Evolutionary conservation across 2,329 filamentous ascomycete genomes (phyloP).

Genomic region (Apiospora pterosperma): DNA sequence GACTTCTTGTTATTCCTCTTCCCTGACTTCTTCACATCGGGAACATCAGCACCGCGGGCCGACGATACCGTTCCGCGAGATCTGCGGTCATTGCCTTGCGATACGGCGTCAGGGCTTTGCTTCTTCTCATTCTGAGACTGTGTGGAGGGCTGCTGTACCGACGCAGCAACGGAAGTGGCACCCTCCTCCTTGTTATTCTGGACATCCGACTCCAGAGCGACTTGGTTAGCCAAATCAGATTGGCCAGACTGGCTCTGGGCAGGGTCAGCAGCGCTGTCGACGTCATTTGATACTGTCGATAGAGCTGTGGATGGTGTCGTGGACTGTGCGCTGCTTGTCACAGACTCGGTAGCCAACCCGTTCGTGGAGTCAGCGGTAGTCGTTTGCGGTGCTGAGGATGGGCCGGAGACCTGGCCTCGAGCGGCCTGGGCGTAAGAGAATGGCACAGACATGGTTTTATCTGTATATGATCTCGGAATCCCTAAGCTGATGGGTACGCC

Average conservation of each 20-base stretch:
- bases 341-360: constrained; percentile 31
- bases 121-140: constrained; percentile 13
- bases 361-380: constrained; percentile 14
- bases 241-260: neutral
- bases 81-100: constrained; percentile 40
- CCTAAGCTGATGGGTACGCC: neutral
- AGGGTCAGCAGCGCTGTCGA: constrained; percentile 20
- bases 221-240: constrained; percentile 19
- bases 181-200: neutral
- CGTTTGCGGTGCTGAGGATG: constrained; percentile 23
- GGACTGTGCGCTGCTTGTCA: constrained; percentile 30
- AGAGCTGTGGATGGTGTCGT: constrained; percentile 29
- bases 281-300: constrained; percentile 33
- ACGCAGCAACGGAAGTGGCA: neutral
- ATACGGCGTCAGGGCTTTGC: constrained; percentile 14
- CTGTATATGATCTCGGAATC: neutral
- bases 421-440: constrained; percentile 97
- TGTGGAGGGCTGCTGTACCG: neutral
- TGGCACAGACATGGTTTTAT: constrained; percentile 43
- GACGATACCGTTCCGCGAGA: constrained; percentile 51
- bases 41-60: constrained; percentile 64
- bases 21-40: constrained; percentile 59
- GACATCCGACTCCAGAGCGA: neutral
- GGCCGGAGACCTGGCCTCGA: constrained; percentile 63
- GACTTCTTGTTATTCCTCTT: constrained; percentile 57